A percentile compares a stretch with the other conserved stretches of the same genome.
Conservation (phyloP, 2,329 filamentous ascomycete genomes). For the Diplodia scrobiculata region DNA sequence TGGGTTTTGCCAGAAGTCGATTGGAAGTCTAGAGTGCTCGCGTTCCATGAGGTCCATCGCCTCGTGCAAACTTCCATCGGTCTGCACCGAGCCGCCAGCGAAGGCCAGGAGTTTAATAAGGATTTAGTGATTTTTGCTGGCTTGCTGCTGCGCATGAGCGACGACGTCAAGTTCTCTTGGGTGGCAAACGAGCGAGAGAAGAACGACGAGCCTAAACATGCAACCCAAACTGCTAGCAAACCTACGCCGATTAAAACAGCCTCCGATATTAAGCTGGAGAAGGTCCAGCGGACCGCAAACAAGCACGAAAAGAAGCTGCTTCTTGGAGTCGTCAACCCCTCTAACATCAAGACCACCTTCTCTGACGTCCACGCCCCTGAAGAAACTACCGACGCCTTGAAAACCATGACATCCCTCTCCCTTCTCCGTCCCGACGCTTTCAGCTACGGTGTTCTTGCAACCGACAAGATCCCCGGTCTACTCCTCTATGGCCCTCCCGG, state of each 20-base stretch:
- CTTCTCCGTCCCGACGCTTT: slow-evolving; percentile 91
- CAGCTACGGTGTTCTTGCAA: slow-evolving; percentile 87
- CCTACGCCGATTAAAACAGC: slow-evolving; percentile 34
- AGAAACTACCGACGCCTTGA: slow-evolving; percentile 83
- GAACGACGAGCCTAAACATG: slow-evolving; percentile 37
- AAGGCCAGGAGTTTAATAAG: slow-evolving; percentile 29
- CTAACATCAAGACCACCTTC: slow-evolving; percentile 84
- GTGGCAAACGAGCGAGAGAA: slow-evolving; percentile 46
- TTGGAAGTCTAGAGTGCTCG: slow-evolving; percentile 52
- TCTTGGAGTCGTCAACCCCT: slow-evolving; percentile 76
- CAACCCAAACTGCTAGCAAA: slow-evolving; percentile 29
- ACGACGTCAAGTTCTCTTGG: slow-evolving; percentile 52
- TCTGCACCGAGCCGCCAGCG: slow-evolving; percentile 33
- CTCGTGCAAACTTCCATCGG: slow-evolving; percentile 59
- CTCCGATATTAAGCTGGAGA: slow-evolving; percentile 38
- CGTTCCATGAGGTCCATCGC: slow-evolving; percentile 63
- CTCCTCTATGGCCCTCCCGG: slow-evolving; percentile 83
- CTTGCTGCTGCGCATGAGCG: slow-evolving; percentile 50
- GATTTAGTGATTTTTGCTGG: slow-evolving; percentile 47
- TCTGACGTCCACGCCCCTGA: slow-evolving; percentile 78
- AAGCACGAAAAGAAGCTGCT: slow-evolving; percentile 81
- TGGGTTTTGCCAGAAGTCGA: not conserved
- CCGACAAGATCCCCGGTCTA: slow-evolving; percentile 86
- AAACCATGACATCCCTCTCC: slow-evolving; percentile 84
- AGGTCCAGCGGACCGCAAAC: slow-evolving; percentile 48